Base-by-base conservation (phyloP, 257 asterid genomes). In the Striga asiatica region DNA sequence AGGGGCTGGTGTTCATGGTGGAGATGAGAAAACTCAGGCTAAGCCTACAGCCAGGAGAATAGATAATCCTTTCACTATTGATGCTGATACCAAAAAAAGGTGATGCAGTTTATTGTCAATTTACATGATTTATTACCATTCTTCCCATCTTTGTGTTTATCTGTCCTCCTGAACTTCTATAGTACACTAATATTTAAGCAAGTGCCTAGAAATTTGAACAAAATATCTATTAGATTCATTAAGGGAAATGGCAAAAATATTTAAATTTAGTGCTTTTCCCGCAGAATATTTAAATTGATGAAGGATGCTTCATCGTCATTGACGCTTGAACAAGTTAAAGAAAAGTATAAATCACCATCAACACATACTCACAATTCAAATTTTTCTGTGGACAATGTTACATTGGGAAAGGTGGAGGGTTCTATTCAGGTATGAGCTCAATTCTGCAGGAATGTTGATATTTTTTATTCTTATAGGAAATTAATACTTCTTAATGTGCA, bases 391-490 rank as follows among this genome's bases (percentile, higher is more conserved):
- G 87, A 84, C 37, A 67, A 67, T 66, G 58, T 92, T 43, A 84
- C 95, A 37, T 29, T 71, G 69, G 99, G 99, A 66, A 92, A 74
- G 70, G 82, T 81, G 51, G 95, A 88, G 71, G 84, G 80, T 43
- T 67, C 84, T 25, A 56, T 79, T 50, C 81, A 82, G 99, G 99
- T 85, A 72, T 66, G 67, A 32, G 58, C 38, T 57, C 19, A 38
- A 28, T 47, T 63, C 56, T 35, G 38, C 35, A 6, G 51, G 29
- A 39, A 43, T 29, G 8, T 12, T 54, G 56, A 24, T 41, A 34
- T 37, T n/a, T 67, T 8, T 55, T 23, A 52, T 18, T 27, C 29
- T 23, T 22, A 20, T 45, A 58, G 65, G 50, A 27, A 39, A 28
- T 50, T 54, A 50, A 62, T 46, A 21, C 20, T 28, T 28, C 0